These are phyloP conservation scores for Kwoniella mangroviensis DNA, from an alignment of 768 basidiomycete species.

Conservation along the genomic window DNA sequence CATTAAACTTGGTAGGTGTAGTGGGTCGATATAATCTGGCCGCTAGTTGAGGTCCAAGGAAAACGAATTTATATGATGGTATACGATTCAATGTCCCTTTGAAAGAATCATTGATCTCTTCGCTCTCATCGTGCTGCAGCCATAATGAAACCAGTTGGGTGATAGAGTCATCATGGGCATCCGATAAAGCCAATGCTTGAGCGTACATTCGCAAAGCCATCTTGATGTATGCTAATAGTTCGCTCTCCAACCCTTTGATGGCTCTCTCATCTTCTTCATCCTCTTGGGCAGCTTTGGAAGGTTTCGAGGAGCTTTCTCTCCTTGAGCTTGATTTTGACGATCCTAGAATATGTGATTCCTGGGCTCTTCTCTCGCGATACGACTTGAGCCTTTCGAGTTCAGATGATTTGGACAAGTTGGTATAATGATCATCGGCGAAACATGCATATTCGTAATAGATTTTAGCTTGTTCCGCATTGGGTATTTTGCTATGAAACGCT, in stretches of 20 bases:
- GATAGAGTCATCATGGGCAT: conserved; percentile 75
- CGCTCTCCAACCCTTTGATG: conserved; percentile 63
- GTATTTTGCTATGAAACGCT: conserved; percentile 20
- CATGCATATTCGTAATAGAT: conserved; percentile 68
- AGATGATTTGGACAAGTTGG: conserved; percentile 69
- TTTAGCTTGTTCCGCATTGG: conserved; percentile 21
- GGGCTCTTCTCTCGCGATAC: conserved; percentile 72
- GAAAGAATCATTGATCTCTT: conserved; percentile 61
- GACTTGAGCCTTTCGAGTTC: conserved; percentile 72
- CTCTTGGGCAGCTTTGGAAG: conserved; percentile 19
- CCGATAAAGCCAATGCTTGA: conserved; percentile 70
- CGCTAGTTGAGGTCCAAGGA: conserved; percentile 89
- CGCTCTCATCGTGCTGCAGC: conserved; percentile 79
- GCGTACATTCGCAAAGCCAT: conserved; percentile 87
- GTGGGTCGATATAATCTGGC: conserved; percentile 72
- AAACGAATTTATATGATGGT: conserved; percentile 86
- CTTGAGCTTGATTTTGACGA: conserved; percentile 12
- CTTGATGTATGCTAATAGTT: conserved; percentile 69
- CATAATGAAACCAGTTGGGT: conserved; percentile 88
- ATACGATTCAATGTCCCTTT: conserved; percentile 64
- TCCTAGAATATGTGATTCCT: conserved; percentile 16
- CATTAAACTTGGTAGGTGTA: conserved; percentile 60
- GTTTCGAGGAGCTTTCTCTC: conserved; percentile 15
- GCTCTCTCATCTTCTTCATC: conserved; percentile 36
- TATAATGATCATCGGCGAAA: conserved; percentile 88